phyloP scores from a whole-genome alignment of 371 early-diverging fungal species.

The Saksenaea oblongispora region DNA sequence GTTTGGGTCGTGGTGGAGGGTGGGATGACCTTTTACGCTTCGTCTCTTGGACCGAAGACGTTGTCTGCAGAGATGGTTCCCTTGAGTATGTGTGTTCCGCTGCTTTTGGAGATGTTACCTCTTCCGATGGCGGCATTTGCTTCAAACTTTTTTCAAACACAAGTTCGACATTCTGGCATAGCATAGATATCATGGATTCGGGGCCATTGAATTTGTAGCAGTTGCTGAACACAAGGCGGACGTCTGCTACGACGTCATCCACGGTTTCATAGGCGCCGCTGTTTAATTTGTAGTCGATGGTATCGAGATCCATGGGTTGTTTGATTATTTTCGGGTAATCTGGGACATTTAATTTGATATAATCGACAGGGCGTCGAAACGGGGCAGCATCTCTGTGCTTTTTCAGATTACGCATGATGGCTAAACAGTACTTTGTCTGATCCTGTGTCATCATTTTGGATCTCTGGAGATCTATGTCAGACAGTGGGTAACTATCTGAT shows the following conservation, averaged over 20 bases:
- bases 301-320: conserved; percentile 97
- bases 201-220: conserved; percentile 92
- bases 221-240: conserved; percentile 82
- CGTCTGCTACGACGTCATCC: conserved; percentile 75
- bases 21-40: background rate
- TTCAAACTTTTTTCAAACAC: conserved; percentile 72
- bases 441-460: conserved; percentile 64
- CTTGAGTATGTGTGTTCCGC: background rate
- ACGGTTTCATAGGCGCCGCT: conserved; percentile 62
- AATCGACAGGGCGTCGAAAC: conserved; percentile 95
- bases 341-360: conserved; percentile 87
- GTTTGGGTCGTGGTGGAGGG: conserved; percentile 53
- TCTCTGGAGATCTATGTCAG: background rate
- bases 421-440: conserved; percentile 79
- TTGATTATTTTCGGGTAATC: conserved; percentile 94
- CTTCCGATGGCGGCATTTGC: conserved; percentile 64
- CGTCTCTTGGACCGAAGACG: background rate
- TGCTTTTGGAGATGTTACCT: conserved; percentile 17
- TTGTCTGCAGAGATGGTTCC: background rate
- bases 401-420: conserved; percentile 75
- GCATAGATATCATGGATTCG: conserved; percentile 72
- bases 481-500: background rate
- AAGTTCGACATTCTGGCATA: conserved; percentile 74
- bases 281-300: conserved; percentile 88
- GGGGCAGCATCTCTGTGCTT: conserved; percentile 75